phyloP scores from a whole-genome alignment of 441 rosid genomes.

The Gossypium schwendimanii region DNA sequence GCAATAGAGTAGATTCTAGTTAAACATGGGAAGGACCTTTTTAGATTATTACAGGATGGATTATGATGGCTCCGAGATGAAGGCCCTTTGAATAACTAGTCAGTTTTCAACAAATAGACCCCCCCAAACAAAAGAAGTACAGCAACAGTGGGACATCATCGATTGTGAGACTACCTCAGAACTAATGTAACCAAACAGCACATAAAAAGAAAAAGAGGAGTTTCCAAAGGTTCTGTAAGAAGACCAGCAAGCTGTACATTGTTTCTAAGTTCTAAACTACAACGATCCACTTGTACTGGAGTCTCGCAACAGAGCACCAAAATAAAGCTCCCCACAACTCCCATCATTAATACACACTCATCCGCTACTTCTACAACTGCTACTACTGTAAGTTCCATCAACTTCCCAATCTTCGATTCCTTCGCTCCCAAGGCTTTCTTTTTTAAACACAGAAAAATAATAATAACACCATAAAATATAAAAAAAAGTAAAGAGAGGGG shows the following conservation, averaged over 20 bases:
- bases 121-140: neutral
- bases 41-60: neutral
- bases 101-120: neutral
- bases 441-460: neutral
- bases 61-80: neutral
- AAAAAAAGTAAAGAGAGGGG: neutral
- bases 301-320: constrained; percentile 44
- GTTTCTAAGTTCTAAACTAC: constrained; percentile 7
- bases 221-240: neutral
- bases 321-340: constrained; percentile 45
- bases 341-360: constrained; percentile 33
- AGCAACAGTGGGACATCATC: neutral
- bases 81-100: neutral
- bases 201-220: neutral
- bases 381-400: neutral
- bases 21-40: neutral
- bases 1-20: neutral
- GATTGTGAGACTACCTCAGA: neutral
- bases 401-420: neutral
- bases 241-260: constrained; percentile 24
- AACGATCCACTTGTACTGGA: constrained; percentile 19
- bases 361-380: constrained; percentile 2
- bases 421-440: neutral
- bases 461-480: neutral
- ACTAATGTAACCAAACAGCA: constrained; percentile 7